Percentiles rank a stretch among this genome's conserved stretches.
phyloP scores from a whole-genome alignment of 1,284 basidiomycete species.

The Ustilago bromivora region DNA sequence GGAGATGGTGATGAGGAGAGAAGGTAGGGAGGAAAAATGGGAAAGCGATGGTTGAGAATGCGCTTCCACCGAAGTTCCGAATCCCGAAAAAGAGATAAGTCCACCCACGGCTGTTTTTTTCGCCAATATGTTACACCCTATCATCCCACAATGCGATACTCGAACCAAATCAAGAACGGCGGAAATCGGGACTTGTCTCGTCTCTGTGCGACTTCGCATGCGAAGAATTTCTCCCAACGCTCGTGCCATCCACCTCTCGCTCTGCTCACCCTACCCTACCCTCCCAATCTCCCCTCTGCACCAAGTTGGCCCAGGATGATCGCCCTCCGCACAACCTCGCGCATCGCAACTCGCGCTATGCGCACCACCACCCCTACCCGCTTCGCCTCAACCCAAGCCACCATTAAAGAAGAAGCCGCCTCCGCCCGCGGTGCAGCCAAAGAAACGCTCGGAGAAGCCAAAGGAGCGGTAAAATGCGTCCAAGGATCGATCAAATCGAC shows the following conservation, averaged over 20 bases:
- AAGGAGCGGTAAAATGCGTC: constrained; percentile 27
- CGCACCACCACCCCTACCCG: background rate
- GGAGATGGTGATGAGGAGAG: background rate
- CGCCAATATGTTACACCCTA: constrained; percentile 12
- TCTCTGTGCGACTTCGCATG: constrained; percentile 2
- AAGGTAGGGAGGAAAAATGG: background rate
- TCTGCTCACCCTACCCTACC: background rate
- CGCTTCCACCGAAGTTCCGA: background rate
- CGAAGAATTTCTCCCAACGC: constrained; percentile 11
- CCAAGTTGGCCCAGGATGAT: constrained; percentile 11
- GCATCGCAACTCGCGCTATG: background rate
- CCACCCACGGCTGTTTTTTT: background rate
- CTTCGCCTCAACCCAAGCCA: constrained; percentile 25
- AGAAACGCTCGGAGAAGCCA: constrained; percentile 25
- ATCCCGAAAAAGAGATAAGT: background rate
- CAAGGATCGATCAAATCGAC: constrained; percentile 25
- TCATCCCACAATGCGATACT: background rate
- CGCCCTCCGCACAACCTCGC: constrained; percentile 20
- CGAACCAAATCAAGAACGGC: constrained; percentile 3
- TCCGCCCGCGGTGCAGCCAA: constrained; percentile 24
- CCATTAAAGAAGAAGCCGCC: constrained; percentile 26
- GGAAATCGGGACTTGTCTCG: constrained; percentile 28
- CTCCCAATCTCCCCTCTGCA: background rate
- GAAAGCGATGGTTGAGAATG: background rate
- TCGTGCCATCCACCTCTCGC: constrained; percentile 20